Percentiles rank a stretch among this genome's conserved stretches.
Conservation (phyloP, 306 rosid genomes). For the Senna siamea region DNA sequence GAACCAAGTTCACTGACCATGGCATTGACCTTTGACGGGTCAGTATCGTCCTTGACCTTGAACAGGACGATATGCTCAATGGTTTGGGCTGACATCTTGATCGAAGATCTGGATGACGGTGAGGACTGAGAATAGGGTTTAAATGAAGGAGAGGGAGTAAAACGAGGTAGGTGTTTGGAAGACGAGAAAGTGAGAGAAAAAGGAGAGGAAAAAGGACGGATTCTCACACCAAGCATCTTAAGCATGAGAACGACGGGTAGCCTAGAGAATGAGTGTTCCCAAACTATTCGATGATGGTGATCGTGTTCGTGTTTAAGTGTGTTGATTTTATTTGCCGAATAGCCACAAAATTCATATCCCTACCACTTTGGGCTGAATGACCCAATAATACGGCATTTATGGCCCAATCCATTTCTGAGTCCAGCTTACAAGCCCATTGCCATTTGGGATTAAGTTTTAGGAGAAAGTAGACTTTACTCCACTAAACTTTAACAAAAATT, state of each 20-base stretch:
- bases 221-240: conserved; percentile 45
- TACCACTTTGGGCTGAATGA: not conserved
- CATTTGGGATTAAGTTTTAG: too few species aligned
- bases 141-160: not conserved
- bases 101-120: conserved; percentile 10
- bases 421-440: too few species aligned
- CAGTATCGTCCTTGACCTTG: conserved; percentile 77
- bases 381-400: not conserved
- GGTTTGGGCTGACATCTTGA: conserved; percentile 46
- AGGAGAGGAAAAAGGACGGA: conserved; percentile 17
- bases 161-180: conserved; percentile 36
- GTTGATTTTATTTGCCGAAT: not conserved
- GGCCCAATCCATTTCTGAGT: not conserved
- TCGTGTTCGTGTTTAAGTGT: not conserved
- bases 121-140: conserved; percentile 30
- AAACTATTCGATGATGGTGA: not conserved
- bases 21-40: conserved; percentile 58
- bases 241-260: not conserved
- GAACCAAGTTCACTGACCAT: conserved; percentile 62
- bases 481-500: too few species aligned
- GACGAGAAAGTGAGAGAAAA: conserved; percentile 39
- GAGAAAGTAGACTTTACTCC: too few species aligned
- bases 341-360: not conserved
- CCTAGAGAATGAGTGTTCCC: not conserved
- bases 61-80: conserved; percentile 84